Percentiles rank a stretch among this genome's conserved stretches.
Conservation (phyloP, 2,329 filamentous ascomycete species). For the Fusarium abutilonis region DNA sequence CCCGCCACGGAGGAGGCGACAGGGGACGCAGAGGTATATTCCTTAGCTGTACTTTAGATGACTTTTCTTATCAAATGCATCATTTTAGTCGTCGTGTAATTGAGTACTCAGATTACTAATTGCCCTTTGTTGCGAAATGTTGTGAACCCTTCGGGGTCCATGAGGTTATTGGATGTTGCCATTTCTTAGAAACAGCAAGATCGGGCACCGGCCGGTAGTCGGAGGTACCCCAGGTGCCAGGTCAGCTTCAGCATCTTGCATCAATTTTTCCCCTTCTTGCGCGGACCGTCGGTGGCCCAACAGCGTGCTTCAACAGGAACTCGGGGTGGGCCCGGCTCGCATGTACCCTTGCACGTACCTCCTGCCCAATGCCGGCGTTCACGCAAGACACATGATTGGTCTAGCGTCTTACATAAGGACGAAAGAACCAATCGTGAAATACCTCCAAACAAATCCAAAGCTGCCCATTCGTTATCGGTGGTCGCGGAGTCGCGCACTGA, state of each 20-base stretch:
- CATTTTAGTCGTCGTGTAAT: slow-evolving; percentile 9
- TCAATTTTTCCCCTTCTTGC: slow-evolving; percentile 25
- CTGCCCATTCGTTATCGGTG: slow-evolving; percentile 43
- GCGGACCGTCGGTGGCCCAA: slow-evolving; percentile 47
- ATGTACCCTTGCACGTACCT: slow-evolving; percentile 28
- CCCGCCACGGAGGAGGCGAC: slow-evolving; percentile 28
- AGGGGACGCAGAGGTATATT: slow-evolving; percentile 9
- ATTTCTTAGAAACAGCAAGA: slow-evolving; percentile 4
- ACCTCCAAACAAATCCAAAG: slow-evolving; percentile 39
- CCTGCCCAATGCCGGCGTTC: slow-evolving; percentile 29
- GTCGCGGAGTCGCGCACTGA: slow-evolving; percentile 38
- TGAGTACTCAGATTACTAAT: slow-evolving; percentile 29
- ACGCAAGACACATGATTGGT: slow-evolving; percentile 33
- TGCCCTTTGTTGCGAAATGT: slow-evolving; percentile 32
- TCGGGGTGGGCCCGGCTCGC: slow-evolving; percentile 42
- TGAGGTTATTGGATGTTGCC: background rate
- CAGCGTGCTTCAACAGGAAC: slow-evolving; percentile 43
- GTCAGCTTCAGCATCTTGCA: slow-evolving; percentile 23
- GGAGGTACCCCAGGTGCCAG: slow-evolving; percentile 31
- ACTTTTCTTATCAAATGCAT: slow-evolving; percentile 5
- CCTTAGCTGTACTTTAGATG: slow-evolving; percentile 5
- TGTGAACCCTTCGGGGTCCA: slow-evolving; percentile 15
- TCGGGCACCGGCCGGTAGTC: slow-evolving; percentile 45
- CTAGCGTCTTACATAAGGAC: background rate
- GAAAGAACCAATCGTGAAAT: slow-evolving; percentile 20